Evolutionary conservation across 352 stramenopile genomes (phyloP), one percentile per base, ranked within the genome.

Genomic region (Peronospora belbahrii): DNA sequence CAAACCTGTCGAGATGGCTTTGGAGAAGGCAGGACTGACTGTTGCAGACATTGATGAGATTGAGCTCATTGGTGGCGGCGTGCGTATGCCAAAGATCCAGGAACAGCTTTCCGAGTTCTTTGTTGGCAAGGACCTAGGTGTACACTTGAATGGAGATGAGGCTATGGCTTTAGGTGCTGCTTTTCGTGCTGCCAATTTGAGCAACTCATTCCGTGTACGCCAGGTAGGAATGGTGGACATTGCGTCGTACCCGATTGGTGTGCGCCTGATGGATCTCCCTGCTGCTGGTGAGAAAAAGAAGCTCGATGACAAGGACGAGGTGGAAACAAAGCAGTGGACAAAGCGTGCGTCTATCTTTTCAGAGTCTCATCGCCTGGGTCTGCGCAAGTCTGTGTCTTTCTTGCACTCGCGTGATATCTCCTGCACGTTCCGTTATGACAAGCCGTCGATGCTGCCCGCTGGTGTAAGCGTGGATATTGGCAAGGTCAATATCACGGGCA

Each of bases 121-220:
- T 25, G 45, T 63, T 6, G 71, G 74, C 25, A 84, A 86, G 50
- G 88, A 97, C 55, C 74, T 98, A 17, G 88, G 94, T 19, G 87
- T 96, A 47, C 96, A 98, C 71, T 77, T 99, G 36, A 99, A 99
- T 70, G 95, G 94, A 38, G 96, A 99, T 65, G 95, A 99, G 69
- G 93, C 91, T 33, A 97, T 98, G 86, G 95, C 94, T 5, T 66
- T 98, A 1, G 95, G 95, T 36, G 87, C 93, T 9, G 90, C 94
- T 5, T 98, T 98, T 73, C 83, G 93, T 42, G 95, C 88, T 27
- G 95, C 95, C 5, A 99, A 99, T 69, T 67, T 98, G 42, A 96
- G 75, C 37, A 98, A 93, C 34, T 85, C 90, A 34, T 98, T 98
- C 82, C 83, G 92, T 51, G 93, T 98, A 32, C 76, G 94, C 28